Conservation (phyloP, 441 rosid species). For the Syzygium syzygioides region DNA sequence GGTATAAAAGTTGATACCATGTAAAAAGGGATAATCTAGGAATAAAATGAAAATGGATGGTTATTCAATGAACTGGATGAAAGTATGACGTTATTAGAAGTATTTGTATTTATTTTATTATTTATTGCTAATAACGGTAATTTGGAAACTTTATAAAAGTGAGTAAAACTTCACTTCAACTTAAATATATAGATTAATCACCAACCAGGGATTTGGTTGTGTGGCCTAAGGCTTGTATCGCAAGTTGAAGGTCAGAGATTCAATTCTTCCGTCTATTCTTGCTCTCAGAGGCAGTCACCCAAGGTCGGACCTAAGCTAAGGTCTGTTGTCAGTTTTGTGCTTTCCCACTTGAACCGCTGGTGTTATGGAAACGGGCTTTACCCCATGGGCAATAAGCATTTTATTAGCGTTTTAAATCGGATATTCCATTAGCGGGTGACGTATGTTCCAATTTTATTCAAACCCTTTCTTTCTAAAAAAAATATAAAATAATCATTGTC, state of each 20-base stretch:
- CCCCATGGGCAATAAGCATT: not conserved
- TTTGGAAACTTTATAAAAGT: not conserved
- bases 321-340: not conserved
- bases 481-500: not conserved
- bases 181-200: not conserved
- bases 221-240: not conserved
- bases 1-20: not conserved
- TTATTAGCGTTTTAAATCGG: not conserved
- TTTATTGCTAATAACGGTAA: not conserved
- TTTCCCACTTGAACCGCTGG: not conserved
- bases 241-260: not conserved
- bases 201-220: not conserved
- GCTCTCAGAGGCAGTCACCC: not conserved
- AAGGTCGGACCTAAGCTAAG: not conserved
- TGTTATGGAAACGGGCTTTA: not conserved
- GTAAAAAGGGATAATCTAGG: not conserved
- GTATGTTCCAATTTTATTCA: not conserved
- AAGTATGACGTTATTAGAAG: not conserved
- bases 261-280: not conserved
- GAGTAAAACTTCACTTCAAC: not conserved
- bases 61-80: not conserved
- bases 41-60: not conserved
- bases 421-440: not conserved
- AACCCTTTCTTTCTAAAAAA: not conserved
- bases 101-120: not conserved